phyloP scores from a whole-genome alignment of 2,329 filamentous ascomycete species.

The Ramichloridium luteum region DNA sequence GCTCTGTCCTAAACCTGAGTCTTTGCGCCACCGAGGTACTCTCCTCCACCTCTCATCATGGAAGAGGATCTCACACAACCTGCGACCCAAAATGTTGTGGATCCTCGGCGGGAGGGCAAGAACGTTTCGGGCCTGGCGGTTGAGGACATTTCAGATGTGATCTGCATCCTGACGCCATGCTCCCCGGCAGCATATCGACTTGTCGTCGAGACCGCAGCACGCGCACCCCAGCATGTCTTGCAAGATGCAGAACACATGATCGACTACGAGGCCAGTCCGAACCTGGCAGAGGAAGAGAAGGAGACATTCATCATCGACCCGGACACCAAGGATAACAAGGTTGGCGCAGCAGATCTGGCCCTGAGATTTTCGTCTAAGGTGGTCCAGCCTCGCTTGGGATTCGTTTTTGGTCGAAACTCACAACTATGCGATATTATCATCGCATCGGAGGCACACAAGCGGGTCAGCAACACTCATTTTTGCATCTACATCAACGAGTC shows the following conservation, averaged over 20 bases:
- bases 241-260: slow-evolving; percentile 27
- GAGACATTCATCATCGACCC: slow-evolving; percentile 22
- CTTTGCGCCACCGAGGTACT: too few relatives aligned
- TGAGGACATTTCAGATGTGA: slow-evolving; percentile 73
- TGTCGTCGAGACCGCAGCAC: slow-evolving; percentile 44
- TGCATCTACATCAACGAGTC: slow-evolving; percentile 82
- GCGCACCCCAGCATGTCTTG: slow-evolving; percentile 49
- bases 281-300: slow-evolving; percentile 17
- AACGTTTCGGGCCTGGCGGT: slow-evolving; percentile 74
- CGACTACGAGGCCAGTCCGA: slow-evolving; percentile 21
- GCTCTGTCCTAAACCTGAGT: too few relatives aligned
- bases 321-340: slow-evolving; percentile 27
- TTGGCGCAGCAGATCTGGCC: slow-evolving; percentile 50
- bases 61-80: slow-evolving; percentile 39
- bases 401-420: slow-evolving; percentile 72
- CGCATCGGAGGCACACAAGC: slow-evolving; percentile 51
- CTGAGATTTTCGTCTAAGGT: slow-evolving; percentile 64
- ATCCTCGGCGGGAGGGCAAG: slow-evolving; percentile 66
- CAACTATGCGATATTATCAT: slow-evolving; percentile 61
- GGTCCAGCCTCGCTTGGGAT: slow-evolving; percentile 59
- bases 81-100: slow-evolving; percentile 67
- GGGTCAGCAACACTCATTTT: slow-evolving; percentile 92
- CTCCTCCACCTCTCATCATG: too few relatives aligned
- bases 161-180: slow-evolving; percentile 75
- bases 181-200: slow-evolving; percentile 61